These are phyloP conservation scores for Mycena amicta DNA, from an alignment of 768 basidiomycete species.

Conservation along the genomic window DNA sequence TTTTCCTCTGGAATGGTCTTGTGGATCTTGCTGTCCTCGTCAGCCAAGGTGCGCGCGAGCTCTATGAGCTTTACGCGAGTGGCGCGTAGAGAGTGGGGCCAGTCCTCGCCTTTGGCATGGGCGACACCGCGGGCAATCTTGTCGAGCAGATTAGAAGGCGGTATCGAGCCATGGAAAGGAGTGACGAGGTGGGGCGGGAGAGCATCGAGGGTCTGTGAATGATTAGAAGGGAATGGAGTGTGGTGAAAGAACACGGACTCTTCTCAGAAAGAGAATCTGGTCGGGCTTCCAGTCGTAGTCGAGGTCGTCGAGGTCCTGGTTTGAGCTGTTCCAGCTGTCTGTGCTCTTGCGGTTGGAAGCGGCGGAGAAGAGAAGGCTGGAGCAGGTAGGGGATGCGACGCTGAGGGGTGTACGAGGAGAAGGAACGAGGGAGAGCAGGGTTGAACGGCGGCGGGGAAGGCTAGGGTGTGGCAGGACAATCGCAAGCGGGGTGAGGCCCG, in stretches of 20 bases:
- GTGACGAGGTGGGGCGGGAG: constrained; percentile 84
- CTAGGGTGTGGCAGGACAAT: constrained; percentile 65
- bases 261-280: constrained; percentile 64
- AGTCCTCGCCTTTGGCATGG: constrained; percentile 74
- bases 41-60: constrained; percentile 66
- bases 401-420: constrained; percentile 64
- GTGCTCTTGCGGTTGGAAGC: constrained; percentile 67
- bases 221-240: constrained; percentile 13
- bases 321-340: constrained; percentile 86
- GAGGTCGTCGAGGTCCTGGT: constrained; percentile 62
- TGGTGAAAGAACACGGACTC: constrained; percentile 46
- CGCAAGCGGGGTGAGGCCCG: constrained; percentile 55
- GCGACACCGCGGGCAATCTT: constrained; percentile 81
- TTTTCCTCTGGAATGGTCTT: constrained; percentile 51
- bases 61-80: constrained; percentile 84
- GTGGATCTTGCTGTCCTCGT: constrained; percentile 50
- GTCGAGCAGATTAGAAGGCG: constrained; percentile 84
- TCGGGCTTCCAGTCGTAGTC: constrained; percentile 78
- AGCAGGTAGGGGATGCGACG: constrained; percentile 55
- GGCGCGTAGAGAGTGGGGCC: constrained; percentile 82
- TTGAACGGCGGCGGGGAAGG: constrained; percentile 51
- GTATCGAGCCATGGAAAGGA: constrained; percentile 82
- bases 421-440: constrained; percentile 49
- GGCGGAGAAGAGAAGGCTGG: constrained; percentile 53
- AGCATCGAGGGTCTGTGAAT: constrained; percentile 72